Evolutionary conservation across 2,329 filamentous ascomycete genomes (phyloP).

Genomic region (Fusarium incarnatum): DNA sequence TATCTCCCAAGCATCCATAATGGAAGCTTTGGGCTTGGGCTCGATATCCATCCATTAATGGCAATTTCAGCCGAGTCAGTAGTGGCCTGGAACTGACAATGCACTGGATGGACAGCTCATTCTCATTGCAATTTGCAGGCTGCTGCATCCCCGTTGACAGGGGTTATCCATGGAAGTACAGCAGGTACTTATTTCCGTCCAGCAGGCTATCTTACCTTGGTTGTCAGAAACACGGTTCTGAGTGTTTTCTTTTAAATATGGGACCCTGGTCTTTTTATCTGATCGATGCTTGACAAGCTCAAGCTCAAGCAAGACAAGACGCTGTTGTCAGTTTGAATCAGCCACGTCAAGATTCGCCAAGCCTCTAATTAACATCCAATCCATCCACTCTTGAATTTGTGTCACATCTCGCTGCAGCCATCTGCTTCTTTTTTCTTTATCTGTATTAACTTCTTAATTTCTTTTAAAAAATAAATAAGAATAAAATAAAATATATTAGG

Average conservation of each 20-base stretch:
- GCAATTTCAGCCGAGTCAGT: conserved; percentile 39
- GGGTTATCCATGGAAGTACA: conserved; percentile 25
- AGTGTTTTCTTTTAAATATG: conserved; percentile 9
- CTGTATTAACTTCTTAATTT: too few species aligned
- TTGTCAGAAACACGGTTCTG: conserved; percentile 19
- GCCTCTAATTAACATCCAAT: background rate
- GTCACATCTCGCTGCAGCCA: conserved; percentile 31
- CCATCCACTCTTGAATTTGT: conserved; percentile 11
- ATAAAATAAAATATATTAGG: too few species aligned
- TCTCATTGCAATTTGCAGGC: conserved; percentile 28
- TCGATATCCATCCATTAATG: conserved; percentile 22
- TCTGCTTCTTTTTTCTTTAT: background rate
- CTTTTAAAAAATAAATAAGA: too few species aligned
- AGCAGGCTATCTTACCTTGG: conserved; percentile 4
- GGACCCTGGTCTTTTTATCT: conserved; percentile 14
- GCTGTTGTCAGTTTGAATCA: conserved; percentile 8
- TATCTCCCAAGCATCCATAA: conserved; percentile 6
- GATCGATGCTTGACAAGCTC: background rate
- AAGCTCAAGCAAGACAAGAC: background rate
- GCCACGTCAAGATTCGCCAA: background rate
- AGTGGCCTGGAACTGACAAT: conserved; percentile 29
- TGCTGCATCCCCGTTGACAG: conserved; percentile 26
- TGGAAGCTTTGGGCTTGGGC: conserved; percentile 30
- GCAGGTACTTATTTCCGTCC: conserved; percentile 11
- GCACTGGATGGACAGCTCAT: conserved; percentile 20